Percentiles rank a stretch among this genome's conserved stretches.
These are phyloP conservation scores for Butyriboletus appendiculatus DNA, from an alignment of 1,284 basidiomycete genomes.

Conservation along the genomic window DNA sequence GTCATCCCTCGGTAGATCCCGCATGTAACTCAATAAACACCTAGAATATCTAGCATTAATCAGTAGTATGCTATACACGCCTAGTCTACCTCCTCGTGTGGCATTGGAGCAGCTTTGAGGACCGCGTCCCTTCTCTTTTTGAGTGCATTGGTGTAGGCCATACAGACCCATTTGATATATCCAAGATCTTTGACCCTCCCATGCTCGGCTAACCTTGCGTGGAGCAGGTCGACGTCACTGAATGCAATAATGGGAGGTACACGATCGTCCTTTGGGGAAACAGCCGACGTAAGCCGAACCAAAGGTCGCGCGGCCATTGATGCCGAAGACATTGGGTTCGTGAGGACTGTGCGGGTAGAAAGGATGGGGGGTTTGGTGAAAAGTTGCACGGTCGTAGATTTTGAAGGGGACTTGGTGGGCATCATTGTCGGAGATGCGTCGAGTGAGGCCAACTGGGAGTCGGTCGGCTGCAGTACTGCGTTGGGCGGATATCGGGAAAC, in stretches of 20 bases:
- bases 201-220: slow-evolving; percentile 57
- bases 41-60: neutral
- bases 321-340: slow-evolving; percentile 15
- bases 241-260: slow-evolving; percentile 72
- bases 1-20: slow-evolving; percentile 22
- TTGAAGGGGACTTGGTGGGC: neutral
- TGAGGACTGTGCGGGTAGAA: slow-evolving; percentile 55
- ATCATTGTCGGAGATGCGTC: neutral
- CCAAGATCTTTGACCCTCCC: slow-evolving; percentile 47
- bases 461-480: slow-evolving; percentile 27
- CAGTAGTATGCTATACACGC: neutral
- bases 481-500: slow-evolving; percentile 58
- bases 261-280: slow-evolving; percentile 61
- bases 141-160: slow-evolving; percentile 67
- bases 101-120: slow-evolving; percentile 33
- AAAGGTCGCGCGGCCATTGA: slow-evolving; percentile 51
- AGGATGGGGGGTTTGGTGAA: slow-evolving; percentile 45
- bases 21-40: neutral
- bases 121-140: slow-evolving; percentile 54
- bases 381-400: slow-evolving; percentile 9
- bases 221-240: slow-evolving; percentile 63
- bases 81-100: slow-evolving; percentile 11
- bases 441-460: neutral
- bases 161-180: slow-evolving; percentile 66
- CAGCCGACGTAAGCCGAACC: slow-evolving; percentile 56